Conservation (phyloP, 2,329 filamentous ascomycete species). For the Fusarium sp. region DNA sequence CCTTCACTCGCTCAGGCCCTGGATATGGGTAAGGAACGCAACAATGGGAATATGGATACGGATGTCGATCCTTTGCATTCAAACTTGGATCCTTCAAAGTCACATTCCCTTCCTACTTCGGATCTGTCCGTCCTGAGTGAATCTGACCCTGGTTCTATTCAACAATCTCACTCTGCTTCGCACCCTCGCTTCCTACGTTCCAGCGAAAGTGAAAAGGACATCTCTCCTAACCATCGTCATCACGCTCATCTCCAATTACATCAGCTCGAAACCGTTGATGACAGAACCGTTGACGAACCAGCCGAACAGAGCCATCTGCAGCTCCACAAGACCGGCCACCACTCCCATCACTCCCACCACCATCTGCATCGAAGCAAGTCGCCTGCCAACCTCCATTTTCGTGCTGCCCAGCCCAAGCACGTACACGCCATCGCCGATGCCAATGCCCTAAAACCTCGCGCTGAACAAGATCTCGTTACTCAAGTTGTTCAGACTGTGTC, state of each 20-base stretch:
- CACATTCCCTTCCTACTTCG: constrained; percentile 35
- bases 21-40: constrained; percentile 31
- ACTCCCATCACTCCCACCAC: constrained; percentile 34
- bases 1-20: constrained; percentile 53
- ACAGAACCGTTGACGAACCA: constrained; percentile 24
- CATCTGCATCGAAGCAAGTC: constrained; percentile 31
- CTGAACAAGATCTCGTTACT: constrained; percentile 49
- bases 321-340: constrained; percentile 39
- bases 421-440: constrained; percentile 24
- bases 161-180: constrained; percentile 31
- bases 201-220: constrained; percentile 7
- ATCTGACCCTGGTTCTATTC: constrained; percentile 30
- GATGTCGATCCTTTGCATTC: constrained; percentile 38
- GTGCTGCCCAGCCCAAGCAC: constrained; percentile 37
- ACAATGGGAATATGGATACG: constrained; percentile 25
- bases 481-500: constrained; percentile 65
- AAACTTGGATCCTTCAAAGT: constrained; percentile 30
- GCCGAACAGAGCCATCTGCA: constrained; percentile 17
- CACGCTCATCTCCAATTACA: constrained; percentile 33
- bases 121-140: constrained; percentile 22
- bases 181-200: constrained; percentile 32
- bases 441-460: constrained; percentile 29
- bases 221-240: constrained; percentile 18
- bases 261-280: constrained; percentile 14
- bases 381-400: constrained; percentile 25